A percentile compares a stretch with the other conserved stretches of the same genome.
Conservation (phyloP, 176 grass and related monocot species). For the Rhipidocladum racemiflorum region DNA sequence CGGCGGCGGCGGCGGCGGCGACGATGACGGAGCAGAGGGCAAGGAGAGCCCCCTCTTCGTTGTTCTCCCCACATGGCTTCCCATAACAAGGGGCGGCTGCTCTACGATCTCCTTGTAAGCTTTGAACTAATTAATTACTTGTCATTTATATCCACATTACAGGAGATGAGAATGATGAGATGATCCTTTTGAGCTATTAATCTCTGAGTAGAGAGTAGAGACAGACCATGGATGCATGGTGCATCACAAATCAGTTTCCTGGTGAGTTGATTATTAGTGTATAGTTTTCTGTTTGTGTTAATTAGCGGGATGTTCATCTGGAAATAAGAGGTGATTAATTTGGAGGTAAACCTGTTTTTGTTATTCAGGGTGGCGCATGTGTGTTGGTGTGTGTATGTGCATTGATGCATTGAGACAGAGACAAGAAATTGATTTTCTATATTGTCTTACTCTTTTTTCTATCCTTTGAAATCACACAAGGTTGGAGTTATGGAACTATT, state of each 20-base stretch:
- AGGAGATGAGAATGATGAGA: constrained; percentile 45
- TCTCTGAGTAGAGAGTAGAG: background rate
- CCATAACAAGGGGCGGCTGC: constrained; percentile 45
- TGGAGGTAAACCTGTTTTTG: background rate
- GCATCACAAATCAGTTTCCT: constrained; percentile 11
- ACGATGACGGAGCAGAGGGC: constrained; percentile 51
- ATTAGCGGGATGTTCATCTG: constrained; percentile 20
- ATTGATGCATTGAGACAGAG: constrained; percentile 12
- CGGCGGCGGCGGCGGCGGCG: constrained; percentile 37
- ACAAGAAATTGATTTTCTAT: constrained; percentile 23
- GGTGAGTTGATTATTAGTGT: background rate
- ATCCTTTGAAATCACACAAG: background rate
- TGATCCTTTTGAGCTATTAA: constrained; percentile 49
- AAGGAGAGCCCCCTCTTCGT: constrained; percentile 54
- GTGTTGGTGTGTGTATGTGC: constrained; percentile 17
- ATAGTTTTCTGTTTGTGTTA: background rate
- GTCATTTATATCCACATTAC: constrained; percentile 64
- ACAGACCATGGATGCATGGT: constrained; percentile 24
- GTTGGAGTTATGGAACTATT: background rate
- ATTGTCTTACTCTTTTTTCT: background rate
- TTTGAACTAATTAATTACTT: constrained; percentile 55
- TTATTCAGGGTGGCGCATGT: background rate
- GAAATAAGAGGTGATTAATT: constrained; percentile 9
- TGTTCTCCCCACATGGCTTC: constrained; percentile 87
- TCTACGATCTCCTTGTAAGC: constrained; percentile 73